Evolutionary conservation across 257 asterid genomes (phyloP).

Genomic region (Penstemon newberryi): DNA sequence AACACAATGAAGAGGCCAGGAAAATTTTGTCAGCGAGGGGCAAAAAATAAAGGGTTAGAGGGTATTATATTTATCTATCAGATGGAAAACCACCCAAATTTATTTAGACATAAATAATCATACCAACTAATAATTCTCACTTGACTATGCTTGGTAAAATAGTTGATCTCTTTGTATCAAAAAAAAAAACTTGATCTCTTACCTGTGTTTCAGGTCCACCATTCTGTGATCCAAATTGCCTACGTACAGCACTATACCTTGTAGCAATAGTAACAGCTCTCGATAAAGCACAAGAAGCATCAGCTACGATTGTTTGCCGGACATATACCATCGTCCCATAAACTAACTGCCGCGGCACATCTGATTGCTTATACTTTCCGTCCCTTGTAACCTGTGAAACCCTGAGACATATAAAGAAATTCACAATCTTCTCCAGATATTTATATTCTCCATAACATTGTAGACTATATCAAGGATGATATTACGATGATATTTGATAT

Average conservation of each 20-base stretch:
- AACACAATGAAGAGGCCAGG: no score
- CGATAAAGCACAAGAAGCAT: conserved; percentile 91
- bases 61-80: background rate
- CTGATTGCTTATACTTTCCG: conserved; percentile 75
- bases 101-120: background rate
- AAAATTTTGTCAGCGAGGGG: no score
- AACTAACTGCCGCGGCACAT: conserved; percentile 84
- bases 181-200: conserved; percentile 16
- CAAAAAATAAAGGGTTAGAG: no score
- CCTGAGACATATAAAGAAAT: conserved; percentile 43
- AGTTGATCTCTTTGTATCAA: background rate
- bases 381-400: conserved; percentile 90
- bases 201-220: conserved; percentile 99
- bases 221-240: conserved; percentile 91
- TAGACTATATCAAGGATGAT: background rate
- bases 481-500: background rate
- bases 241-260: conserved; percentile 92
- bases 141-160: conserved; percentile 7
- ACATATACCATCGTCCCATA: conserved; percentile 98
- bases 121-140: conserved; percentile 14
- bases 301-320: conserved; percentile 78
- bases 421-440: conserved; percentile 6
- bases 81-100: background rate
- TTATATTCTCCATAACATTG: conserved; percentile 1
- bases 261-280: conserved; percentile 95